These are phyloP conservation scores for Ehretia macrophylla DNA, from an alignment of 257 asterid genomes.

Conservation along the genomic window DNA sequence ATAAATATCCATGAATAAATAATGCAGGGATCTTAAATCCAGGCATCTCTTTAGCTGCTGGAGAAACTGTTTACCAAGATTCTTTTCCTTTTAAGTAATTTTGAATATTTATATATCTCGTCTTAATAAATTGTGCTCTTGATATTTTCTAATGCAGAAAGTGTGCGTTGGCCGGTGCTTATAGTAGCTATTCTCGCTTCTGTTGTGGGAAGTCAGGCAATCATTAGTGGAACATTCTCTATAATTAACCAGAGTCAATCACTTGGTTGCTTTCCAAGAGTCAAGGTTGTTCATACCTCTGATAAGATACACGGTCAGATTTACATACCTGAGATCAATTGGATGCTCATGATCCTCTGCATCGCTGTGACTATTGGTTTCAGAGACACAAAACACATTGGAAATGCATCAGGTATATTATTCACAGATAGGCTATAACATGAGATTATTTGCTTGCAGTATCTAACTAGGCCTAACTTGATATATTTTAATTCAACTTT, in stretches of 20 bases:
- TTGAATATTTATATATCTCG: background rate
- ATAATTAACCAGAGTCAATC: slow-evolving; percentile 94
- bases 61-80: background rate
- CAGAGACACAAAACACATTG: slow-evolving; percentile 86
- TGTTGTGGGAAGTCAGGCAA: slow-evolving; percentile 96
- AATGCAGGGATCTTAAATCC: background rate
- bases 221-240: slow-evolving; percentile 96
- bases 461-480: background rate
- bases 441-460: background rate
- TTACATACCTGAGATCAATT: slow-evolving; percentile 95
- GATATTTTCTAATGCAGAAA: slow-evolving; percentile 34
- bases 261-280: slow-evolving; percentile 96
- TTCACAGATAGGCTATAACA: background rate
- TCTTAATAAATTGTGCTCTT: background rate
- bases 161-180: slow-evolving; percentile 89
- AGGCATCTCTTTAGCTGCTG: background rate
- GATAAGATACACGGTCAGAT: slow-evolving; percentile 90
- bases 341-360: slow-evolving; percentile 94
- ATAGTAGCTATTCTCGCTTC: slow-evolving; percentile 88
- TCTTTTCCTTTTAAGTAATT: slow-evolving; percentile 1
- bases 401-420: slow-evolving; percentile 80
- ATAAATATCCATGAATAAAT: background rate
- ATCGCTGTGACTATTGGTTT: slow-evolving; percentile 94
- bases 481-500: background rate
- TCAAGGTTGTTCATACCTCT: slow-evolving; percentile 84